Evolutionary conservation across 768 basidiomycete species (phyloP), one percentile per base, ranked within the genome.

Genomic region (Suillus subalutaceus): DNA sequence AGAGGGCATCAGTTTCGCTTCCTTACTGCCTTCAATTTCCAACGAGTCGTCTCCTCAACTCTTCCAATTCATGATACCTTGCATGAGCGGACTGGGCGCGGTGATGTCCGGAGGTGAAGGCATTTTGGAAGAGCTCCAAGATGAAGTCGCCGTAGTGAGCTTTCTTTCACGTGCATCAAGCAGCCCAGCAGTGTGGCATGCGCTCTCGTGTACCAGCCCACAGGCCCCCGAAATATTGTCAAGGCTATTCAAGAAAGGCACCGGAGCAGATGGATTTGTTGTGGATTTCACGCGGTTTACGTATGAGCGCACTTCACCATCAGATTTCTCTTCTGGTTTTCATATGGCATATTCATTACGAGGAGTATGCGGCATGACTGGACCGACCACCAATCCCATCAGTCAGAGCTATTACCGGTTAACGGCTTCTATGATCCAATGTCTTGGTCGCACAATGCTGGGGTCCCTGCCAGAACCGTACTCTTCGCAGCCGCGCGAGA

Each of bases 231-330:
- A 30, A 12, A 43, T 60, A 18, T 30, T 60, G 26, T 60, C 58
- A 1, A 30, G 18, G 9, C 10, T 60, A 13, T 41, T 60, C 58
- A 41, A 60, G 58, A 12, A 41, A 20, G 40, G 18, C 40, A 60
- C 58, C 2, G 10, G 9, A 10, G 10, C 26, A 12, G 58, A 60
- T 30, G 3, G 0, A 30, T 12, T 1, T 30, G 6, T 74, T 64
- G 67, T 77, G 55, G 64, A 77, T 68, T 77, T 77, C 71, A 76
- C 79, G 37, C 72, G 72, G 30, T 67, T 78, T 57, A 72, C 71
- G 35, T 68, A 78, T 50, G 68, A 80, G 60, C 70, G 78, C 40
- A 9, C 13, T 18, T 62, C 9, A 2, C 13, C 6, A 15, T 23
- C 44, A 48, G 5, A 0, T 43, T 23, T 37, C 61, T 30, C 44